Conservation (phyloP, 257 asterid species). For the Capsicum rhomboideum region DNA sequence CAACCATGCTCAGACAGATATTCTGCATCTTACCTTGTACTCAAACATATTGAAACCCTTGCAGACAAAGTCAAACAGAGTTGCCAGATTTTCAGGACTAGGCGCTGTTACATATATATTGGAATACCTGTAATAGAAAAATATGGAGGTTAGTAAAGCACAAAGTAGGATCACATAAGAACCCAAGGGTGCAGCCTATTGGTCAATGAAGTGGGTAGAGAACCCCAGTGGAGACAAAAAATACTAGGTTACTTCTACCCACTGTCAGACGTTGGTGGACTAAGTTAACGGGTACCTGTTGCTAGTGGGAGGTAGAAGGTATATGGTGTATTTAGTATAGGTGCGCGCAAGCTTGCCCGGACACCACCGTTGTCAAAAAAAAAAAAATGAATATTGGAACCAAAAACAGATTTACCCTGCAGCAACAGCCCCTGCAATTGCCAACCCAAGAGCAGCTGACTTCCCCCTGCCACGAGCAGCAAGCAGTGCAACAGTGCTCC, state of each 20-base stretch:
- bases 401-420: slow-evolving; percentile 54
- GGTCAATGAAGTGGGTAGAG: not conserved
- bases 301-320: not conserved
- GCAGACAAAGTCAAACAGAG: slow-evolving; percentile 83
- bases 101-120: slow-evolving; percentile 89
- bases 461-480: slow-evolving; percentile 98
- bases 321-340: not conserved
- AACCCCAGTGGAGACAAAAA: not conserved
- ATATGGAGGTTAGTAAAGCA: not conserved
- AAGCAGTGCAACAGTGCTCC: slow-evolving; percentile 76
- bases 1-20: not conserved
- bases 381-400: not conserved
- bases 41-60: slow-evolving; percentile 74
- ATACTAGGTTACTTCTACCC: not conserved
- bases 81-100: slow-evolving; percentile 76
- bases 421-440: slow-evolving; percentile 89
- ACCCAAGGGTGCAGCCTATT: not conserved
- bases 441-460: slow-evolving; percentile 96
- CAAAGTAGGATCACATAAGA: not conserved
- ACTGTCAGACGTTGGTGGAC: not conserved
- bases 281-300: no score
- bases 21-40: slow-evolving; percentile 46
- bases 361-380: not conserved
- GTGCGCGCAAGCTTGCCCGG: not conserved
- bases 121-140: slow-evolving; percentile 45